A percentile compares a stretch with the other conserved stretches of the same genome.
Evolutionary conservation across 495 filamentous ascomycete genomes (phyloP).

Genomic region (Friedmanniomyces simplex): DNA sequence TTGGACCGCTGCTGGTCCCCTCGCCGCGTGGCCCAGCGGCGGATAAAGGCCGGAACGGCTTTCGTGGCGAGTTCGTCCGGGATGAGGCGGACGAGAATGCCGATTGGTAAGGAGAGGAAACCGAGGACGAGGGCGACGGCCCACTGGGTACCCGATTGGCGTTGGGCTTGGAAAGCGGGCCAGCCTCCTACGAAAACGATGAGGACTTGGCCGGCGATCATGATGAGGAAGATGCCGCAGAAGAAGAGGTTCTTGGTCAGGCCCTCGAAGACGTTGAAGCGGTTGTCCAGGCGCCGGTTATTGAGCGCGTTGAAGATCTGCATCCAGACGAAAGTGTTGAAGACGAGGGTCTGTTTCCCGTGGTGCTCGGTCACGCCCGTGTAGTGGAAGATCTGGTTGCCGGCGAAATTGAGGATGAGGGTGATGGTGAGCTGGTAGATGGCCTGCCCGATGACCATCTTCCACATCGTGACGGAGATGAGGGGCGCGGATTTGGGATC

Average conservation of each 20-base stretch:
- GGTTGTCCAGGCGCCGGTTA: conserved; percentile 77
- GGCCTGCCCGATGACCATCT: conserved; percentile 82
- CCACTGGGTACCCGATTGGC: conserved; percentile 60
- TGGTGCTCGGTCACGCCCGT: conserved; percentile 27
- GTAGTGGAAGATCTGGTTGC: conserved; percentile 52
- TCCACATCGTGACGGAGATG: conserved; percentile 79
- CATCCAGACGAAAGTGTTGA: conserved; percentile 94
- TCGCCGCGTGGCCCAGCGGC: conserved; percentile 4
- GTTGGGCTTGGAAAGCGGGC: conserved; percentile 52
- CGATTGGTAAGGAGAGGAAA: conserved; percentile 59
- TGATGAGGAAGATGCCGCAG: conserved; percentile 68
- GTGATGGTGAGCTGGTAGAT: conserved; percentile 77
- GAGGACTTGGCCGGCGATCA: conserved; percentile 69
- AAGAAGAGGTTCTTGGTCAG: conserved; percentile 73
- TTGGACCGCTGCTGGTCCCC: conserved; percentile 30
- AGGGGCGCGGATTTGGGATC: conserved; percentile 67
- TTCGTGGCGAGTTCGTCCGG: conserved; percentile 53
- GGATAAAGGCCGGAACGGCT: conserved; percentile 38
- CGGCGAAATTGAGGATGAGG: conserved; percentile 66
- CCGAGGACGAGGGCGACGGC: conserved; percentile 63
- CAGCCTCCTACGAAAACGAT: conserved; percentile 67
- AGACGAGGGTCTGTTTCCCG: conserved; percentile 60
- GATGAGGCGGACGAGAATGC: conserved; percentile 60
- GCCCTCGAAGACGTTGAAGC: conserved; percentile 82
- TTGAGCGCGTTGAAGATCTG: conserved; percentile 89